Percentiles rank a stretch among this genome's conserved stretches.
Conservation (phyloP, 1,284 basidiomycete species). For the Vanrija pseudolonga region DNA sequence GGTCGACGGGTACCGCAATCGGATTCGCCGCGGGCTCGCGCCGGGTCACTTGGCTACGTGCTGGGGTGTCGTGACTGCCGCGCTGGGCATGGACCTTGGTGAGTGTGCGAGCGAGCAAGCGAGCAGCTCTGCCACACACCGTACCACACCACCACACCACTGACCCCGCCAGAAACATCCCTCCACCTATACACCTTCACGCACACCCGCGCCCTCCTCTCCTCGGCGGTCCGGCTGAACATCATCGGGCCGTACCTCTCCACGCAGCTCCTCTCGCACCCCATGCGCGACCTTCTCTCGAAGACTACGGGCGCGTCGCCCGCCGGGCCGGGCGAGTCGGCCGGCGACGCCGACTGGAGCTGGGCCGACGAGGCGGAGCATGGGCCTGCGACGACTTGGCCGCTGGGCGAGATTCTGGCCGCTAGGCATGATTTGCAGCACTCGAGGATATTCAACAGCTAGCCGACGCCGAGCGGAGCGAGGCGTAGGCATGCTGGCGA, state of each 20-base stretch:
- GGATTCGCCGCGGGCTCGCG: constrained; percentile 61
- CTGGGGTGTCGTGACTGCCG: constrained; percentile 79
- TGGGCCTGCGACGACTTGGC: constrained; percentile 84
- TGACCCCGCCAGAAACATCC: constrained; percentile 55
- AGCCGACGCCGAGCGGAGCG: too few relatives aligned
- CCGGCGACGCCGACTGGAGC: constrained; percentile 31
- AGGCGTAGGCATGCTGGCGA: too few relatives aligned
- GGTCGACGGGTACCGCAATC: constrained; percentile 64
- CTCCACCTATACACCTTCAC: constrained; percentile 88
- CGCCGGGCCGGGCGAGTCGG: constrained; percentile 52
- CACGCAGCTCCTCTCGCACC: constrained; percentile 78
- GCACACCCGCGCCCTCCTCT: constrained; percentile 82
- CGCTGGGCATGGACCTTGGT: constrained; percentile 71
- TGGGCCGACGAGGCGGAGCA: constrained; percentile 38
- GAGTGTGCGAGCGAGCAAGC: constrained; percentile 35
- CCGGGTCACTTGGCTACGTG: constrained; percentile 83
- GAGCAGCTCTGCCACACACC: too few relatives aligned
- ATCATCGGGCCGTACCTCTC: constrained; percentile 87
- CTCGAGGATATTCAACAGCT: constrained; percentile 84
- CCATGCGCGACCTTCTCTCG: constrained; percentile 63
- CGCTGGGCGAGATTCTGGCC: constrained; percentile 88
- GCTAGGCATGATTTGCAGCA: constrained; percentile 90
- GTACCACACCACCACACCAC: neutral
- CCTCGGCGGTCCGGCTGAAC: constrained; percentile 87
- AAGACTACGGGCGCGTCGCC: constrained; percentile 30